Percentiles rank a stretch among this genome's conserved stretches.
These are phyloP conservation scores for Harringtonia aguacate DNA, from an alignment of 2,329 filamentous ascomycete species.

Conservation along the genomic window DNA sequence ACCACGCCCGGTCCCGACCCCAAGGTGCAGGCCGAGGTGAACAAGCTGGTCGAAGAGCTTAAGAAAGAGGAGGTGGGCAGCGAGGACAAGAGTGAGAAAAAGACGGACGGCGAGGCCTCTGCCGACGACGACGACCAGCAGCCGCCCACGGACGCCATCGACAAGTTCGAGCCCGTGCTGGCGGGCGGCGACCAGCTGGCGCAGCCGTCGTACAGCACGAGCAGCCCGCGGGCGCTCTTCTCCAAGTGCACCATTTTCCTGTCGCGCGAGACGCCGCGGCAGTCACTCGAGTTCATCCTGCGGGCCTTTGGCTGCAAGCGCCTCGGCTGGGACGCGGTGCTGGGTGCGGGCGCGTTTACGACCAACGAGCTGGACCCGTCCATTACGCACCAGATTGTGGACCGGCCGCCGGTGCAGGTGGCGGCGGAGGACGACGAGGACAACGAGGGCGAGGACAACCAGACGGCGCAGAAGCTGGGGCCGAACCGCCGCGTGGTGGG, in stretches of 20 bases:
- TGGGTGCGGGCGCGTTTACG: constrained; percentile 88
- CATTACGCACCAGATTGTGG: constrained; percentile 95
- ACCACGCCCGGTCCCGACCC: constrained; percentile 47
- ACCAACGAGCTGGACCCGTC: constrained; percentile 75
- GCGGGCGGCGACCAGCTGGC: constrained; percentile 76
- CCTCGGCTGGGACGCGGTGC: constrained; percentile 84
- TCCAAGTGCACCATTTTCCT: constrained; percentile 84
- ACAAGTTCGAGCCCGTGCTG: constrained; percentile 81
- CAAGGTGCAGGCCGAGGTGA: constrained; percentile 53
- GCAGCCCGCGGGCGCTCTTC: constrained; percentile 67
- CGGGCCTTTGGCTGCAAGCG: constrained; percentile 92
- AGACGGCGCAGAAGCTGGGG: constrained; percentile 47
- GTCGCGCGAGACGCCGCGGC: constrained; percentile 84
- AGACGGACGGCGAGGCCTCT: constrained; percentile 25
- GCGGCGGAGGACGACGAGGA: constrained; percentile 33
- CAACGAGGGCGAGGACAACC: constrained; percentile 43
- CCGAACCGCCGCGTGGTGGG: constrained; percentile 74
- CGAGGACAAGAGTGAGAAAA: constrained; percentile 23
- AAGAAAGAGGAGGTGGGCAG: constrained; percentile 30
- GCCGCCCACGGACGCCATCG: constrained; percentile 54
- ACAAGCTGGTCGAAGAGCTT: constrained; percentile 59
- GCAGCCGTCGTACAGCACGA: constrained; percentile 60
- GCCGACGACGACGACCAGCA: constrained; percentile 35
- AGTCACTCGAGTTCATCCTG: constrained; percentile 84
- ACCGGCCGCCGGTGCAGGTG: constrained; percentile 67